Evolutionary conservation across 495 filamentous ascomycete genomes (phyloP).

Genomic region (Penicillium alfredii): DNA sequence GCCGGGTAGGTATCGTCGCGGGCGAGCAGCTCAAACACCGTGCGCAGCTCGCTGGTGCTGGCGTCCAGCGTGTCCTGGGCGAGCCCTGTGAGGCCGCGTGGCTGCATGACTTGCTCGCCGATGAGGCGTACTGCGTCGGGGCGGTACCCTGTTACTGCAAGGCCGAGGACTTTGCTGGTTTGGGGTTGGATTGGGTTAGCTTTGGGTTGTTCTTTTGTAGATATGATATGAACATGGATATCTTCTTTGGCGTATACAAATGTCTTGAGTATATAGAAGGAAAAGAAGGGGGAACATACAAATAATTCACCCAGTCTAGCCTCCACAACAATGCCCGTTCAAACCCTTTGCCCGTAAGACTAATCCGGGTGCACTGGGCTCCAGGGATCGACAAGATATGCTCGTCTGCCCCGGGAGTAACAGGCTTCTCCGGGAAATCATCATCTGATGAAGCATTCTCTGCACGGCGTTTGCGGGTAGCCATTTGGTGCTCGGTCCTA

Average conservation of each 20-base stretch:
- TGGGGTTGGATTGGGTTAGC: not conserved
- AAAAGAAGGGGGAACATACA: constrained; percentile 31
- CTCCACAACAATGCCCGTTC: constrained; percentile 60
- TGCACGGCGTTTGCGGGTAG: constrained; percentile 55
- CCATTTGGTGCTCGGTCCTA: constrained; percentile 70
- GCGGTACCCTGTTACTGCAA: constrained; percentile 61
- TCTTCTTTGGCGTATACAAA: no score
- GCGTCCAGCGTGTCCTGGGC: constrained; percentile 59
- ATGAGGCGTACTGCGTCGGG: constrained; percentile 61
- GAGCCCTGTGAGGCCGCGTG: constrained; percentile 60
- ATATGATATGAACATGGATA: no score
- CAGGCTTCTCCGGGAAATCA: constrained; percentile 25
- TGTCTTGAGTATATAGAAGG: not conserved
- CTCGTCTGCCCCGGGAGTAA: constrained; percentile 35
- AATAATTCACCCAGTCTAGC: constrained; percentile 61
- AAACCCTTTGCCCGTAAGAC: constrained; percentile 67
- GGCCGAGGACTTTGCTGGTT: constrained; percentile 49
- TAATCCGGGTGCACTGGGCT: constrained; percentile 55
- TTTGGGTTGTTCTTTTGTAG: no score
- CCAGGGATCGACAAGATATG: constrained; percentile 52
- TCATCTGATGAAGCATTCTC: constrained; percentile 20
- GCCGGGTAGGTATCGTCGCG: constrained; percentile 48
- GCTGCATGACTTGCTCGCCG: constrained; percentile 60
- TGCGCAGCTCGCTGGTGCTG: constrained; percentile 55
- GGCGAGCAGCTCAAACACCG: constrained; percentile 48